Base-by-base conservation (phyloP, 306 rosid genomes). In the Cicer judaicum region DNA sequence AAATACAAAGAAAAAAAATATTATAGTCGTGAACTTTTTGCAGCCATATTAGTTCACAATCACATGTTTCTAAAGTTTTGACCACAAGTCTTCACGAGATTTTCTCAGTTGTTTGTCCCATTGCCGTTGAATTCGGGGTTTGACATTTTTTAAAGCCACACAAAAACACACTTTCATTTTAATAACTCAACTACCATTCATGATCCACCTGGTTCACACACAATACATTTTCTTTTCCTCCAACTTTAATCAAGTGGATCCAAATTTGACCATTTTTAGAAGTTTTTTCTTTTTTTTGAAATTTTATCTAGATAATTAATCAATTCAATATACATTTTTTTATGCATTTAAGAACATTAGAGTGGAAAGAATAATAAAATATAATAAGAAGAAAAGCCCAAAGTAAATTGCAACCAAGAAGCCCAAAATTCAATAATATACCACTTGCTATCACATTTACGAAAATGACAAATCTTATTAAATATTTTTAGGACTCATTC, bases 401-500 rank as follows among this genome's bases (percentile, higher is more conserved):
- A 39, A 50, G 1, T 0, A 42, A 66, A 7, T n/a, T 9, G 0
- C 0, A 56, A 66, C 14, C 24, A 16, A 34, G 12, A 21, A 56
- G 53, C 52, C 68, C 53, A 34, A 55, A 18, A 60, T 64, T 44
- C 19, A 42, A 21, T 55, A 55, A 66, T 44, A 76, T 15, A 41
- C 56, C 41, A 7, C 60, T 53, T 8, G 38, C 16, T 53, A 7
- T 13, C 78, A 72, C 4, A 18, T 55, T 42, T 43, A 11, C 14
- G 42, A 39, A 39, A 78, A 41, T 52, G 44, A 21, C 34, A 39
- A 59, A 65, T 43, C 43, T 12, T 42, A 44, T 19, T 44, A 18
- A 59, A 64, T 60, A 72, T 43, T 79, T 49, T 49, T 34, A 83
- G 52, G 63, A 63, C 39, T 67, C 55, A 53, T 69, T 42, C 55